Percentiles rank a stretch among this genome's conserved stretches.
phyloP scores from a whole-genome alignment of 164 flowering plant genomes.

The Tetracentron sinense region DNA sequence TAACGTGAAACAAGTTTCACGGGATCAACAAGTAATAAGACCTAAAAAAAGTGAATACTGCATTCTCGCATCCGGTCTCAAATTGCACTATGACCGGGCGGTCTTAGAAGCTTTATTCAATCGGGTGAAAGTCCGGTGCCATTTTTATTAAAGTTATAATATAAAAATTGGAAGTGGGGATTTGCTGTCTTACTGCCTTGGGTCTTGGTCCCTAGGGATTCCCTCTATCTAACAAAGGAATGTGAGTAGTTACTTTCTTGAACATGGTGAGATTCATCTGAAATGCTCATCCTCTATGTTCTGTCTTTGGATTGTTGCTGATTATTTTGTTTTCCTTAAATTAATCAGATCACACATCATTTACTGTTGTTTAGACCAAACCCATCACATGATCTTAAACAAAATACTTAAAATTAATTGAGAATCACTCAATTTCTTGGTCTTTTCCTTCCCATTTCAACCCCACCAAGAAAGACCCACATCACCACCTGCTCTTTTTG shows the following conservation, averaged over 20 bases:
- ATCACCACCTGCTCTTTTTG: constrained; percentile 34
- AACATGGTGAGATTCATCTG: constrained; percentile 34
- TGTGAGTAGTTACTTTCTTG: constrained; percentile 22
- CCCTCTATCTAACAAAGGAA: too few relatives aligned
- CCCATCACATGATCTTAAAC: neutral
- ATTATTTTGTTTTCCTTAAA: neutral
- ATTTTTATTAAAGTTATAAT: neutral
- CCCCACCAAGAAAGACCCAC: constrained; percentile 19
- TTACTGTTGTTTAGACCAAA: neutral
- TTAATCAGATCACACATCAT: constrained; percentile 24
- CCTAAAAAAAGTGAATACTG: too few relatives aligned
- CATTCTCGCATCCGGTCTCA: too few relatives aligned
- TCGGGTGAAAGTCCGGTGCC: too few relatives aligned
- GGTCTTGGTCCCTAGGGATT: constrained; percentile 45
- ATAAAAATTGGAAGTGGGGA: constrained; percentile 17
- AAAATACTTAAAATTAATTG: constrained; percentile 6
- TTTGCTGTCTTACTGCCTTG: constrained; percentile 38
- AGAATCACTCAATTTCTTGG: neutral
- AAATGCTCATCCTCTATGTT: constrained; percentile 15
- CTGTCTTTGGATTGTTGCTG: constrained; percentile 30
- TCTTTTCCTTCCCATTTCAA: neutral
- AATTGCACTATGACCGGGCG: neutral
- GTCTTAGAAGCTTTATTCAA: too few relatives aligned
- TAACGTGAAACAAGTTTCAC: too few relatives aligned
- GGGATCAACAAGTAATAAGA: too few relatives aligned